Percentiles rank a stretch among this genome's conserved stretches.
Conservation (phyloP, 78 protist species). For the Dictyostelium citrinum region DNA sequence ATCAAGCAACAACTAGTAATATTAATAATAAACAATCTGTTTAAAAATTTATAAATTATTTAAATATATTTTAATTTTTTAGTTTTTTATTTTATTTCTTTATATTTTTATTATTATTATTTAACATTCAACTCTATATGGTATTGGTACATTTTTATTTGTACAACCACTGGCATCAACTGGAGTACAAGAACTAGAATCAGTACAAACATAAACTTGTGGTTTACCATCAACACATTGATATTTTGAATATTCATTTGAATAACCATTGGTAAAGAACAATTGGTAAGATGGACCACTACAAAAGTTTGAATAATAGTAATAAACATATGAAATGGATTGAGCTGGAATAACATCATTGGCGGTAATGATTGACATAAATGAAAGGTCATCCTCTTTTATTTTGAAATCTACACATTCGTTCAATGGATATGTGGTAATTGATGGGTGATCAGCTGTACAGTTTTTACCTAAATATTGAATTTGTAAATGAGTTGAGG, state of each 20-base stretch:
- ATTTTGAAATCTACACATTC: background rate
- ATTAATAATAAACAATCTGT: background rate
- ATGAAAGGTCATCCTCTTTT: background rate
- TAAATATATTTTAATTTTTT: background rate
- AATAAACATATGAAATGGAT: background rate
- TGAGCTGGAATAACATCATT: background rate
- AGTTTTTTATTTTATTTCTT: background rate
- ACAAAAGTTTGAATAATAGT: conserved; percentile 27
- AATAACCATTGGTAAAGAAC: conserved; percentile 2
- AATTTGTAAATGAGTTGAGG: background rate
- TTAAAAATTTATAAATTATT: background rate
- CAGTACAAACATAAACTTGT: background rate
- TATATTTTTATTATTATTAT: background rate
- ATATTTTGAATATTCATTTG: background rate
- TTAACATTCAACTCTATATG: conserved; percentile 9
- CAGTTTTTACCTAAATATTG: background rate
- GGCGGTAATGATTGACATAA: background rate
- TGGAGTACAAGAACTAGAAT: background rate
- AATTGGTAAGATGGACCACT: conserved; percentile 31
- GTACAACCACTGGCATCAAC: background rate
- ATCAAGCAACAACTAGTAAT: background rate
- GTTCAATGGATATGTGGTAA: background rate
- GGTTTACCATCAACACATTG: conserved; percentile 8
- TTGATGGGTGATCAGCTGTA: background rate
- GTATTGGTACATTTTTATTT: background rate